Base-by-base conservation (phyloP, 441 rosid genomes). In the Gossypium schwendimanii region DNA sequence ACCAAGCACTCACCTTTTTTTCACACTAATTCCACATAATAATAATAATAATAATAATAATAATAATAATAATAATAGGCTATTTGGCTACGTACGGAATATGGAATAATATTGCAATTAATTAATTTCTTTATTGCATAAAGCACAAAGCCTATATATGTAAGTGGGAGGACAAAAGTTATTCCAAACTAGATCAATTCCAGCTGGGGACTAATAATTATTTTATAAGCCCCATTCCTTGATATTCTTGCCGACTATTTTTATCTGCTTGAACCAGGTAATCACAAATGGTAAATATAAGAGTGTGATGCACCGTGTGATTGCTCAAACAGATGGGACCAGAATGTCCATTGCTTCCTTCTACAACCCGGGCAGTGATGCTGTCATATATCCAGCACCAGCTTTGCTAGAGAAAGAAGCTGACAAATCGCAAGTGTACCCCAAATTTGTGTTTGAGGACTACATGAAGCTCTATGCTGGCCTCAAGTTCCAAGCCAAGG, bases 341-440 rank as follows among this genome's bases (percentile, higher is more conserved):
- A 85, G 95, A 66, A 91, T 88, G 95, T 91, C 97, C 3, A 18
- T 91, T 1, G 97, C 95, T 4, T 89, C 97, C 31, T 91, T 91
- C 75, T 91, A 89, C 85, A 90, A 91, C 75, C 96, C 97, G 0
- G 89, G 92, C 6, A 83, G 79, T 3, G 92, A 91, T 47, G 97
- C 95, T 2, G 74, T 85, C 12, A 89, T 91, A 74, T 85, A 60
- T 60, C 97, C 97, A 1, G 95, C 93, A 6, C 82, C 88, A 20
- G 81, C 82, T 57, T 75, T 89, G 70, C 79, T 81, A 2, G 88
- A 72, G 54, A 81, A 88, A 73, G 89, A 80, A 36, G 79, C 79
- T 1, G 70, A 80, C n/a, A 28, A 74, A 7, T 59, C 59, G n/a
- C 80, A 63, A 21, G 28, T 71, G 62, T 90, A 91, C 70, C 97